phyloP scores from a whole-genome alignment of 441 rosid genomes.

The Gossypium gossypioides region DNA sequence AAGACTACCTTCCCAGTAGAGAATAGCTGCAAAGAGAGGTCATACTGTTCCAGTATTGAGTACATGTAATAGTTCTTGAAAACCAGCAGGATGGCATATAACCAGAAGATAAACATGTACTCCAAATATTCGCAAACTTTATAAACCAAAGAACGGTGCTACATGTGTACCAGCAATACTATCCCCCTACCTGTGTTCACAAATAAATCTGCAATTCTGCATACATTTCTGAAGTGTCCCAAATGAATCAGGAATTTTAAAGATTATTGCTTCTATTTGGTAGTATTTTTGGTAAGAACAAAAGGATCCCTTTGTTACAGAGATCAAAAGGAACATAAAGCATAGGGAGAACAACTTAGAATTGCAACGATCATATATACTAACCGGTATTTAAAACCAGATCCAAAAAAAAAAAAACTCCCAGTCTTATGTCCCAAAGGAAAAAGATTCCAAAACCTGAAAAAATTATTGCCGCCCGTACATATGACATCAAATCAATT shows the following conservation, averaged over 20 bases:
- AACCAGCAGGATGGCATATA: neutral
- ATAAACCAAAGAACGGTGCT: neutral
- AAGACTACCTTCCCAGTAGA: neutral
- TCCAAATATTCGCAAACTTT: neutral
- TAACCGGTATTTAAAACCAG: constrained; percentile 3
- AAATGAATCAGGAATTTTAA: neutral
- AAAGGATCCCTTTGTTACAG: constrained; percentile 15
- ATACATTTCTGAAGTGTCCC: neutral
- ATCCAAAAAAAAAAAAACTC: neutral
- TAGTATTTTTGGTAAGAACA: neutral
- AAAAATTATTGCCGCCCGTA: neutral
- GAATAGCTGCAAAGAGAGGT: neutral
- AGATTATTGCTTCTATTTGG: neutral
- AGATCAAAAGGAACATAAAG: neutral
- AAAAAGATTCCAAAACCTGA: neutral
- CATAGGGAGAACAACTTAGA: neutral
- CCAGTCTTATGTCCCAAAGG: neutral
- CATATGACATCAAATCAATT: neutral
- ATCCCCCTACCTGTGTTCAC: neutral
- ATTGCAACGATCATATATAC: neutral
- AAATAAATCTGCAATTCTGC: neutral
- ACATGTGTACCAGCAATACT: neutral
- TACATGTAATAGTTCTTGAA: neutral
- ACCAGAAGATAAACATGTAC: neutral
- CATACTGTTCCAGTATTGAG: neutral